Base-by-base conservation (phyloP, 495 filamentous ascomycete species). In the Elasticomyces elasticus region DNA sequence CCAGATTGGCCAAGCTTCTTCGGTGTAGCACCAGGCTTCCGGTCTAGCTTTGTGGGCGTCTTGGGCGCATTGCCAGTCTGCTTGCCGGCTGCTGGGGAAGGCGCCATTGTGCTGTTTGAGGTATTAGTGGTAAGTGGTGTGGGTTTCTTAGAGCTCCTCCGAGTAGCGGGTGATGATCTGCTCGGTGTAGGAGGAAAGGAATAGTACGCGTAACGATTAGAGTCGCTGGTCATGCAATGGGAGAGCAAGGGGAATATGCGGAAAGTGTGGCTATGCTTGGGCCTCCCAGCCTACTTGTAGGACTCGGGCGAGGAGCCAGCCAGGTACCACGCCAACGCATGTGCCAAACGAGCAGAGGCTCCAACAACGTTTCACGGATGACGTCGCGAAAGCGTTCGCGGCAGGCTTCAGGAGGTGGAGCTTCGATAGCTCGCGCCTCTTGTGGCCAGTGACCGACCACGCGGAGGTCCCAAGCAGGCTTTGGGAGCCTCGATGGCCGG, bases 11-110 rank as follows among this genome's bases (percentile, higher is more conserved):
- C 69, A 10, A 72, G 59, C 55, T 71, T 72, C 20, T 52, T 73
- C 66, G 43, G 72, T 60, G 35, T 65, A 35, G 51, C 67, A 69
- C 66, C 69, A n/a, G 74, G 73, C 55, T 69, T 76, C 31, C 74
- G 71, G 53, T 70, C 70, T 6, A 69, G 52, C 59, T 78, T 79
- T 41, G 74, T 68, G n/a, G 77, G 76, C 15, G 76, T 78, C 53
- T 65, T 65, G 35, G 72, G 72, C 46, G 67, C 52, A 28, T 64
- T 60, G 49, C 64, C 54, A 15, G 56, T 31, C 27, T 60, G 58
- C 66, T 74, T 76, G 46, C 72, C 73, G 1, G 72, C 72, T 49
- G 73, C 71, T 55, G 73, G 73, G 51, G 73, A 72, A 13, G 73
- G 73, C 54, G 72, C 72, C 66, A 70, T 72, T 54, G 49, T 68